Base-by-base conservation (phyloP, 1,139 yeast genomes). In the Yamadazyma kanchanaburiensis region DNA sequence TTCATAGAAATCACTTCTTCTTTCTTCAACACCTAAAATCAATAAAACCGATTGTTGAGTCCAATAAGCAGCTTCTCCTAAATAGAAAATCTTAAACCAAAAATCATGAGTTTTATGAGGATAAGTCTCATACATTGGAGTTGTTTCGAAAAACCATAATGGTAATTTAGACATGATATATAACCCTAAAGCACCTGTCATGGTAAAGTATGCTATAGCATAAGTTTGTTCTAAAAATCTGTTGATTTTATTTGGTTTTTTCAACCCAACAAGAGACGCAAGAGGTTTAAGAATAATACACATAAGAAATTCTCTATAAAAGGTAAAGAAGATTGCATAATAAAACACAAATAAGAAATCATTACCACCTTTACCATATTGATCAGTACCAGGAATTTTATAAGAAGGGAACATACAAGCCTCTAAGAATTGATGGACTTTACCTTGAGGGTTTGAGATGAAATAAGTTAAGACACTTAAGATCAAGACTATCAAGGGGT, bases 31-130 rank as follows among this genome's bases (percentile, higher is more conserved):
- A 57, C 85, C 95, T 43, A 94, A 67, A 33, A 80, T 61, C 39
- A 91, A 67, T 16, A 91, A 82, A 24, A 85, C 77, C 1, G 94
- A 81, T 60, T 91, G 98, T 62, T 91, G 99, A 12, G 88, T 80
- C 99, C 99, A 91, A 58, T 87, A 91, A 3, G 96, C 85, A 5
- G 97, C 96, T 63, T 91, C 98, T 23, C 87, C 79, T 42, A 91
- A 67, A 57, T 91, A 94, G 54, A 83, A 94, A 12, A 78, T 54
- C 62, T 91, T 91, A 63, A 84, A 84, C 38, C 71, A 64, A 38
- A 68, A 70, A 35, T 76, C 80, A 51, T 85, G 88, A 22, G 83
- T 70, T 40, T 74, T 70, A 60, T 94, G 97, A 9, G 98, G 98
- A 54, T 83, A 91, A 19, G 74, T 64, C 33, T 60, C 70, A 56